These are phyloP conservation scores for Fusarium sp. DNA, from an alignment of 2,329 filamentous ascomycete genomes.

Conservation along the genomic window DNA sequence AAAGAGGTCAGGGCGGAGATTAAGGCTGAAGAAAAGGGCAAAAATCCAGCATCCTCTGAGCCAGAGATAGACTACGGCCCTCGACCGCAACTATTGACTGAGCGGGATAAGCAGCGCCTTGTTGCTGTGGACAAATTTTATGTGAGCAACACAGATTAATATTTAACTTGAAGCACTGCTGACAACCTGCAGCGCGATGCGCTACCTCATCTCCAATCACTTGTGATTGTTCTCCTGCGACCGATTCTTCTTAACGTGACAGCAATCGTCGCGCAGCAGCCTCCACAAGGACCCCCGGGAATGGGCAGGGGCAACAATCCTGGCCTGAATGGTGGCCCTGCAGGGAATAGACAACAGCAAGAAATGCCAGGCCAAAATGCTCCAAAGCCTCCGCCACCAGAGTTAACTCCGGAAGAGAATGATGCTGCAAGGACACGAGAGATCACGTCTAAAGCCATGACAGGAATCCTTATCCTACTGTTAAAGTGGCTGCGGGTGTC, in stretches of 20 bases:
- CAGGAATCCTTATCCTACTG: constrained; percentile 85
- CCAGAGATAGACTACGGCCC: constrained; percentile 58
- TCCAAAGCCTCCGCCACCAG: constrained; percentile 52
- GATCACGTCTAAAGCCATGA: constrained; percentile 89
- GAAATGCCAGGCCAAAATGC: constrained; percentile 47
- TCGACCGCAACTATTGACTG: constrained; percentile 55
- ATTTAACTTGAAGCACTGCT: neutral
- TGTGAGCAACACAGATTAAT: constrained; percentile 61
- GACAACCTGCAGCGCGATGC: constrained; percentile 66
- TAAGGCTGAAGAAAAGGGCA: constrained; percentile 41
- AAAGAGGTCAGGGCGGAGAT: constrained; percentile 53
- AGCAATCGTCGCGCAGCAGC: constrained; percentile 75
- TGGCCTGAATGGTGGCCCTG: constrained; percentile 53
- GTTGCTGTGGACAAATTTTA: constrained; percentile 84
- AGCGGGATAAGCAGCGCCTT: constrained; percentile 70
- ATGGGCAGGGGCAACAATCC: constrained; percentile 52
- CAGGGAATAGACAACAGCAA: constrained; percentile 43
- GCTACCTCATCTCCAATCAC: constrained; percentile 86
- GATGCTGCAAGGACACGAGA: constrained; percentile 85
- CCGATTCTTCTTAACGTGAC: constrained; percentile 88
- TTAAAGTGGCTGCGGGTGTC: constrained; percentile 97
- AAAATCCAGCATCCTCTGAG: constrained; percentile 31
- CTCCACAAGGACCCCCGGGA: constrained; percentile 56
- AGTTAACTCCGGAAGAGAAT: constrained; percentile 74
- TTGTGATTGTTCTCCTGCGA: constrained; percentile 92